Percentiles rank a stretch among this genome's conserved stretches.
Evolutionary conservation across 495 filamentous ascomycete genomes (phyloP).

Genomic region (Sordaria brevicollis): DNA sequence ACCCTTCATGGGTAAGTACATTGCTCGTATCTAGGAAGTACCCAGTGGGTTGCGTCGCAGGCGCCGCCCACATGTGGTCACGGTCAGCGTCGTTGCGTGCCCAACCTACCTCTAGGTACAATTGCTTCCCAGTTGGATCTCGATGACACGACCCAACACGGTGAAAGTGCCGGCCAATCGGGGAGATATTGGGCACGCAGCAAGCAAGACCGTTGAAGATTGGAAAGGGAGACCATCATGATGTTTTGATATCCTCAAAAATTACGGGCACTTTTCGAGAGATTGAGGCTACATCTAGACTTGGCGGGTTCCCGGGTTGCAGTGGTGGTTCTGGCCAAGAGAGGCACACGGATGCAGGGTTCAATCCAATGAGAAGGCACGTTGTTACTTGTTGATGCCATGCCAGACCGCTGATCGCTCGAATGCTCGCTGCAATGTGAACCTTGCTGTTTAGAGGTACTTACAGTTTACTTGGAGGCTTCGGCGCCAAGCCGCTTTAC

Average conservation of each 20-base stretch:
- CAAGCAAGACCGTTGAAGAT: not conserved
- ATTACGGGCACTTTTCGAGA: not conserved
- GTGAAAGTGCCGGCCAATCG: not conserved
- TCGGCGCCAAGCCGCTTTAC: too few relatives aligned
- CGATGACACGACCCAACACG: not conserved
- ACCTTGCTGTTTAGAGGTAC: not conserved
- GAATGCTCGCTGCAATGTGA: not conserved
- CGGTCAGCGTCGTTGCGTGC: not conserved
- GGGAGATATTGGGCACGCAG: not conserved
- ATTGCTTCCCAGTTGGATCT: not conserved
- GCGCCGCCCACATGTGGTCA: too few relatives aligned
- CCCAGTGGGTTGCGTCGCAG: too few relatives aligned
- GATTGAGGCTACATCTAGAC: not conserved
- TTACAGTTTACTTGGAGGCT: too few relatives aligned
- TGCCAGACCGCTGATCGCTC: not conserved
- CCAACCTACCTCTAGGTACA: too few relatives aligned
- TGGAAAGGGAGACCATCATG: not conserved
- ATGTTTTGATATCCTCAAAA: not conserved
- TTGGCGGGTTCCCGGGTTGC: not conserved
- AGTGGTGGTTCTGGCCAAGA: not conserved
- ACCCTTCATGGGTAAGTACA: too few relatives aligned
- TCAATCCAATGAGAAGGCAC: not conserved
- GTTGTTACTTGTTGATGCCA: too few relatives aligned
- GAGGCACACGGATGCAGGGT: not conserved
- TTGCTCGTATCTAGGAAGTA: too few relatives aligned